Evolutionary conservation across 139 green algal species (phyloP).

Genomic region (Tetradesmus obliquus): DNA sequence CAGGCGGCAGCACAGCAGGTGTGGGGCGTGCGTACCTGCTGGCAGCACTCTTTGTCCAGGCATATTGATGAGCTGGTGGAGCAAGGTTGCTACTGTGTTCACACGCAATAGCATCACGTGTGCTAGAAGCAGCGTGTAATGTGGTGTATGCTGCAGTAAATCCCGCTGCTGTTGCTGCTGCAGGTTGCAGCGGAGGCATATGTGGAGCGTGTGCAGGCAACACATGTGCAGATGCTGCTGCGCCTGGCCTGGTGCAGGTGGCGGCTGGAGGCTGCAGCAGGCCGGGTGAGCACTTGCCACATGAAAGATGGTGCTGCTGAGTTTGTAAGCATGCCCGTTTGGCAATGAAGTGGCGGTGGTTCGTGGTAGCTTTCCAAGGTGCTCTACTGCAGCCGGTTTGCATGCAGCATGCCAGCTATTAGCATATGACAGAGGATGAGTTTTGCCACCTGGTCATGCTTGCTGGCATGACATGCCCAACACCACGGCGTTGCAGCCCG

Average conservation of each 20-base stretch:
- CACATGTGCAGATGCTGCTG: background rate
- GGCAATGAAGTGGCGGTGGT: too few relatives aligned
- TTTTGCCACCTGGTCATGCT: background rate
- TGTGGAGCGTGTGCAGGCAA: background rate
- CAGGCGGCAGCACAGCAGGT: constrained; percentile 18
- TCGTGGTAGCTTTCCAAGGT: too few relatives aligned
- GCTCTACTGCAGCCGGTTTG: too few relatives aligned
- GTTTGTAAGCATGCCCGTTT: background rate
- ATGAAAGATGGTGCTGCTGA: background rate
- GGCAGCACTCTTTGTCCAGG: background rate
- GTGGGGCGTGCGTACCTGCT: background rate
- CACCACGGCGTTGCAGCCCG: too few relatives aligned
- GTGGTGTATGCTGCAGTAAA: background rate
- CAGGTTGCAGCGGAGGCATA: constrained; percentile 3
- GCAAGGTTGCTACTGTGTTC: too few relatives aligned
- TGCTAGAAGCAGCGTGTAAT: too few relatives aligned
- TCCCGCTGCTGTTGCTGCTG: background rate
- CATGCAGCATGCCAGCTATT: too few relatives aligned
- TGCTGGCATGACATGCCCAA: background rate
- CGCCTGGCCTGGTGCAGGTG: background rate
- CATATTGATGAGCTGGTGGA: too few relatives aligned
- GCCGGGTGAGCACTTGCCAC: background rate
- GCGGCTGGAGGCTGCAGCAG: background rate
- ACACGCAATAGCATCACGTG: too few relatives aligned
- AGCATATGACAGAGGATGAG: too few relatives aligned